Conservation (phyloP, 1,284 basidiomycete genomes). For the Pascua sp. region DNA sequence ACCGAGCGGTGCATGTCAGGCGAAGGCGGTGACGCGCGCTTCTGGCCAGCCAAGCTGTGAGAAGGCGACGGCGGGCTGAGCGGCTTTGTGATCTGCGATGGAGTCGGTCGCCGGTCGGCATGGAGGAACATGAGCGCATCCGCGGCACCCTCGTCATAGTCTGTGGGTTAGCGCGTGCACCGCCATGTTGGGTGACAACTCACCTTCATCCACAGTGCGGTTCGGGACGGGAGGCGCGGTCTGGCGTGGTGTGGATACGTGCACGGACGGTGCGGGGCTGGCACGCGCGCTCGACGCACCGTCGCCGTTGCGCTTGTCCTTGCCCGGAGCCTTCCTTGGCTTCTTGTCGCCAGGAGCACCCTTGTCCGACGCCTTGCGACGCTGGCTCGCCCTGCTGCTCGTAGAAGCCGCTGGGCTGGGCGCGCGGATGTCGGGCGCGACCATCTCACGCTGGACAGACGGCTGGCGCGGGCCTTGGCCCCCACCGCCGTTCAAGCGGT, state of each 20-base stretch:
- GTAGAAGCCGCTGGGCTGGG: constrained; percentile 37
- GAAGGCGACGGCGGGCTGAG: constrained; percentile 8
- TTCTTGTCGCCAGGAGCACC: neutral
- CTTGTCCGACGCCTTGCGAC: constrained; percentile 18
- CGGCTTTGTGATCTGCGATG: constrained; percentile 14
- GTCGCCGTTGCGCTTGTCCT: constrained; percentile 10
- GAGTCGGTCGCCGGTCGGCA: constrained; percentile 29
- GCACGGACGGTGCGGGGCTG: constrained; percentile 11
- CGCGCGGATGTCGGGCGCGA: constrained; percentile 23
- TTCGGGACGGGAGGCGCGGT: constrained; percentile 5
- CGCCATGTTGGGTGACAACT: constrained; percentile 6
- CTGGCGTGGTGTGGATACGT: neutral
- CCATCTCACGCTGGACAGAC: constrained; percentile 10
- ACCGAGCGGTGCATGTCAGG: constrained; percentile 20
- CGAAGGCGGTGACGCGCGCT: constrained; percentile 31
- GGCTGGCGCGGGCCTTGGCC: constrained; percentile 9
- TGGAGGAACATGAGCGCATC: constrained; percentile 49
- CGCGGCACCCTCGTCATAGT: constrained; percentile 47
- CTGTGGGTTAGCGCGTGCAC: constrained; percentile 17
- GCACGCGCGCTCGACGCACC: constrained; percentile 14
- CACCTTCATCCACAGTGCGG: constrained; percentile 45
- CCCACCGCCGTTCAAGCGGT: constrained; percentile 2
- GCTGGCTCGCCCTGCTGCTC: constrained; percentile 23
- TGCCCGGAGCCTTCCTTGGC: constrained; percentile 7
- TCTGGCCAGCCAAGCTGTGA: constrained; percentile 15